phyloP scores from a whole-genome alignment of 495 filamentous ascomycete genomes.

The Aspergillus wentii region DNA sequence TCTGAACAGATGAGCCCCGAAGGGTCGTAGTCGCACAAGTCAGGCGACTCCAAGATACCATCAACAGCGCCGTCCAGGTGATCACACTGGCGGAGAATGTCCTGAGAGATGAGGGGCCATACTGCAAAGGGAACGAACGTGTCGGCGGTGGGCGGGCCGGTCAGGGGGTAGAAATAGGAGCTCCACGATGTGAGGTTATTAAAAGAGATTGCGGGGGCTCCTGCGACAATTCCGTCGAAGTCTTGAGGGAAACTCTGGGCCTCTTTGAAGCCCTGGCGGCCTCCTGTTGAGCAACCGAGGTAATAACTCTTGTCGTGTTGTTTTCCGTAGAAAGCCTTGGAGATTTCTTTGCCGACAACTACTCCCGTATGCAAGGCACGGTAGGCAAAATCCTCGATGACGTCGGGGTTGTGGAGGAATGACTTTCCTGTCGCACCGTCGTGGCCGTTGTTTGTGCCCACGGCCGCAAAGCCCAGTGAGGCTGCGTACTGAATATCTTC shows the following conservation, averaged over 20 bases:
- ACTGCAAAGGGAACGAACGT: too few relatives aligned
- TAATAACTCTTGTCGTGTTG: conserved; percentile 48
- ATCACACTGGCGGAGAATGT: too few relatives aligned
- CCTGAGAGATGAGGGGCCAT: too few relatives aligned
- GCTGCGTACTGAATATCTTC: conserved; percentile 30
- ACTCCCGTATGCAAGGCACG: conserved; percentile 12
- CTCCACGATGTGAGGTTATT: too few relatives aligned
- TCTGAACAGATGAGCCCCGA: too few relatives aligned
- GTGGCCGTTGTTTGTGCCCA: conserved; percentile 49
- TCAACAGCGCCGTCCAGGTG: too few relatives aligned
- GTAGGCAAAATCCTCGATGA: conserved; percentile 32
- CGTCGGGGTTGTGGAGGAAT: conserved; percentile 41
- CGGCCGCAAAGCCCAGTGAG: conserved; percentile 41
- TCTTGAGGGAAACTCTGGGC: conserved; percentile 48
- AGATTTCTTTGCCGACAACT: conserved; percentile 26
- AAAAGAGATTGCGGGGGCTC: conserved; percentile 4
- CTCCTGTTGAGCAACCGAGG: conserved; percentile 55
- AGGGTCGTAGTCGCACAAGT: too few relatives aligned
- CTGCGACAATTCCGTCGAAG: conserved; percentile 6
- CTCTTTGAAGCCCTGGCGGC: conserved; percentile 51
- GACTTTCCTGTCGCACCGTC: conserved; percentile 38
- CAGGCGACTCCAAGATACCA: too few relatives aligned
- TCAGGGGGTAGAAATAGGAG: too few relatives aligned
- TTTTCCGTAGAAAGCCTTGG: conserved; percentile 36
- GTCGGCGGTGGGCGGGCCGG: too few relatives aligned